Conservation (phyloP, 2,329 filamentous ascomycete genomes). For the Nemania diffusa region DNA sequence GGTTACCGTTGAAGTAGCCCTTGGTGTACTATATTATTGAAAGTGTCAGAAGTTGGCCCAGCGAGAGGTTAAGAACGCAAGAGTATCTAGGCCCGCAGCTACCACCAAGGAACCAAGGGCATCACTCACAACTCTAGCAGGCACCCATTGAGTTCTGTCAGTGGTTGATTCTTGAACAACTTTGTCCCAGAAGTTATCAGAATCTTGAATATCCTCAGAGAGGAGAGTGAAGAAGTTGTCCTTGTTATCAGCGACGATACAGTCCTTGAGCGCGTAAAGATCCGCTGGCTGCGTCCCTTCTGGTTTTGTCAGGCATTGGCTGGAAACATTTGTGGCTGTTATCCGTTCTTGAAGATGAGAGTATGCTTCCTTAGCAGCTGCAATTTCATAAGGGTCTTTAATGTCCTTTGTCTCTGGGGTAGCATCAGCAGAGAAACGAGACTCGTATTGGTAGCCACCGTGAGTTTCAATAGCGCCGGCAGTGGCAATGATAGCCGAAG, state of each 20-base stretch:
- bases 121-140: constrained; percentile 30
- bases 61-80: background rate
- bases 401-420: constrained; percentile 18
- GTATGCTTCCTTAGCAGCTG: constrained; percentile 25
- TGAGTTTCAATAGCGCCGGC: constrained; percentile 29
- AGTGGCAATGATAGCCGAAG: constrained; percentile 17
- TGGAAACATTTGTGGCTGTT: constrained; percentile 15
- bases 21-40: constrained; percentile 30
- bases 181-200: constrained; percentile 30
- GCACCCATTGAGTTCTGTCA: constrained; percentile 32
- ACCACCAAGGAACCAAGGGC: background rate
- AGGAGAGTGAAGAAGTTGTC: constrained; percentile 33
- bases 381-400: constrained; percentile 29
- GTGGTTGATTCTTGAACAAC: constrained; percentile 29
- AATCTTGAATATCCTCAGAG: constrained; percentile 29
- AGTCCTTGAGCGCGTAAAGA: constrained; percentile 35
- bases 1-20: constrained; percentile 33
- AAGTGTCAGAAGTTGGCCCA: background rate
- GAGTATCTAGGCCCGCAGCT: too few species aligned
- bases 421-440: constrained; percentile 28
- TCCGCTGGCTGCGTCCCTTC: constrained; percentile 12
- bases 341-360: constrained; percentile 23
- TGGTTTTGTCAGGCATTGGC: constrained; percentile 22
- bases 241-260: constrained; percentile 28
- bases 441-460: constrained; percentile 28